Percentiles rank a stretch among this genome's conserved stretches.
phyloP scores from a whole-genome alignment of 169 alveolate species.

The Plasmodium sp. region DNA sequence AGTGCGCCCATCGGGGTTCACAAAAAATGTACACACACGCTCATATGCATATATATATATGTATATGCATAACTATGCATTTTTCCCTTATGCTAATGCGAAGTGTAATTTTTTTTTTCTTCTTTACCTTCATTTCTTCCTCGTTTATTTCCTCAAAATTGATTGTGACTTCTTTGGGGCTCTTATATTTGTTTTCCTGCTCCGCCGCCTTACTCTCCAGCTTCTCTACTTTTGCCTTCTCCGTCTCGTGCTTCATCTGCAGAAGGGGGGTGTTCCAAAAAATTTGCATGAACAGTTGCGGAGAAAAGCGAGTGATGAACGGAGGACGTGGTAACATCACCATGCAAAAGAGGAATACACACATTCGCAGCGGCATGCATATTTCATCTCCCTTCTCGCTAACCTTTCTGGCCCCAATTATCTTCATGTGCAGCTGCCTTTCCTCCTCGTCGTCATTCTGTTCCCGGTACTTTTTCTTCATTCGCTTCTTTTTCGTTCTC shows the following conservation, averaged over 20 bases:
- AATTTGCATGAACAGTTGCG: neutral
- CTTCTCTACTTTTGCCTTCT: slow-evolving; percentile 14
- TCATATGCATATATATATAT: neutral
- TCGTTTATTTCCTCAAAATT: slow-evolving; percentile 59
- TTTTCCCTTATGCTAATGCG: too few species aligned
- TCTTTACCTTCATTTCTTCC: slow-evolving; percentile 49
- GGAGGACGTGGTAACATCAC: neutral
- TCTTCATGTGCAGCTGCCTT: slow-evolving; percentile 55
- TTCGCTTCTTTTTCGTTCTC: slow-evolving; percentile 41
- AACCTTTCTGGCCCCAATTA: slow-evolving; percentile 48
- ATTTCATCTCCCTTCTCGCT: neutral
- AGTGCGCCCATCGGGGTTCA: neutral
- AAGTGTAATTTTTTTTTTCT: neutral
- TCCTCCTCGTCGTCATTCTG: slow-evolving; percentile 60
- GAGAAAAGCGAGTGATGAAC: neutral
- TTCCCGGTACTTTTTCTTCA: slow-evolving; percentile 57
- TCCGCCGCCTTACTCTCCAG: neutral
- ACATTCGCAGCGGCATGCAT: neutral
- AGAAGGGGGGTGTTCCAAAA: neutral
- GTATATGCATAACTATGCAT: neutral
- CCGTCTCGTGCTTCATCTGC: slow-evolving; percentile 67
- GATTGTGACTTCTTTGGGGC: slow-evolving; percentile 13
- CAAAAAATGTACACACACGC: neutral
- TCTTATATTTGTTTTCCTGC: slow-evolving; percentile 16
- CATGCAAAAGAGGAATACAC: neutral